Evolutionary conservation across 2,329 filamentous ascomycete genomes (phyloP).

Genomic region (Aureobasidium mangrovei): DNA sequence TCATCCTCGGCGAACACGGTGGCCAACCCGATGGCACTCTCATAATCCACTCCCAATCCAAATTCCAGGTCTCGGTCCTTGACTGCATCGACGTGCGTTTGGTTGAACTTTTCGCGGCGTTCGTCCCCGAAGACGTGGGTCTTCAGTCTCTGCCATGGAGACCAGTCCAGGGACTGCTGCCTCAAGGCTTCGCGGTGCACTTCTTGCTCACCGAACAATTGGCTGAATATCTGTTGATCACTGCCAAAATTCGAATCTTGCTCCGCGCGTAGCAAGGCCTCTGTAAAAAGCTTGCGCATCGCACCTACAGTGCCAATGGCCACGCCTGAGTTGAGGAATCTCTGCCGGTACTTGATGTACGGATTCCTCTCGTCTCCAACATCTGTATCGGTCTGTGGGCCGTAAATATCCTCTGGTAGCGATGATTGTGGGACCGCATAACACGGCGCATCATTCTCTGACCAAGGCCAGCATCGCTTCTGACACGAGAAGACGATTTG

Average conservation of each 20-base stretch:
- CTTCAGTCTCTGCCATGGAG: conserved; percentile 16
- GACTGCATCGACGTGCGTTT: conserved; percentile 19
- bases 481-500: conserved; percentile 48
- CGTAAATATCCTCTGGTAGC: conserved; percentile 42
- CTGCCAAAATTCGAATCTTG: conserved; percentile 23
- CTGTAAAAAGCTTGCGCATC: conserved; percentile 21
- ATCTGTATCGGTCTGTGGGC: conserved; percentile 40
- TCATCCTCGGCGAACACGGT: conserved; percentile 24
- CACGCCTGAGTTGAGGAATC: conserved; percentile 29
- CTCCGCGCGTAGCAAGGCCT: conserved; percentile 26
- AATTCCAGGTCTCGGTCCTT: conserved; percentile 29
- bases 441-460: conserved; percentile 41
- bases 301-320: conserved; percentile 21
- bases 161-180: conserved; percentile 25
- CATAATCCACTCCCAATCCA: conserved; percentile 24
- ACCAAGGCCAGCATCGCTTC: conserved; percentile 43
- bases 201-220: conserved; percentile 26
- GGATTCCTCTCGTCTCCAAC: conserved; percentile 30
- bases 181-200: conserved; percentile 24
- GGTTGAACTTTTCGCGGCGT: conserved; percentile 16
- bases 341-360: conserved; percentile 29
- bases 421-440: conserved; percentile 44
- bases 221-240: conserved; percentile 30
- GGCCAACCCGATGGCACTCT: conserved; percentile 20
- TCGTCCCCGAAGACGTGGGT: not conserved